Base-by-base conservation (phyloP, 257 asterid species). In the Nicotiana sylvestris region DNA sequence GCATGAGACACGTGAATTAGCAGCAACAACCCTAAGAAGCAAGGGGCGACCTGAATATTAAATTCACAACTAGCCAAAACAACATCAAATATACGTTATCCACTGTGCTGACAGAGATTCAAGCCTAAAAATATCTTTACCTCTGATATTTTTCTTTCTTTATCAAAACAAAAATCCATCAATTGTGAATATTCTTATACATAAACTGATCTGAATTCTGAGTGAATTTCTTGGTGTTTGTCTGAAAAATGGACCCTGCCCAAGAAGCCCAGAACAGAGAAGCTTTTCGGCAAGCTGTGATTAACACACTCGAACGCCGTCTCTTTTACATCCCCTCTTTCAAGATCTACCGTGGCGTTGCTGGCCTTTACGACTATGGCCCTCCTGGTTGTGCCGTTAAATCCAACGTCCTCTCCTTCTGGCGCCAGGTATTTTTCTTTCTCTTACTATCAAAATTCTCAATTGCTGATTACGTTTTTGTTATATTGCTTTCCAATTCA, bases 321-420 rank as follows among this genome's bases (percentile, higher is more conserved):
- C 80, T 91, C 1, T 95, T 95, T 64, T 95, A 89, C 89, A 91
- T 88, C 37, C 97, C 98, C 17, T 92, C 98, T 6, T 95, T 95
- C 90, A 93, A 89, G 84, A 95, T 93, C 88, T 95, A 95, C 85
- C 83, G 98, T 6, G 96, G 98, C 9, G 97, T 95, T 18, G 97
- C 98, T 18, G 98, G 98, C 1, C 89, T 93, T 18, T 93, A 91
- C 66, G 98, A 95, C 66, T 95, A 91, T 80, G 98, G 98, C 11
- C 98, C 98, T 3, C 98, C 98, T 9, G 98, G 98, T 35, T 92
- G 95, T 83, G 89, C 97, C 82, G 94, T 95, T 81, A 93, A 92
- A 85, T 85, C 97, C 4, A 95, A 95, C 67, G 98, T 95, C 88
- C 93, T 95, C 32, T 88, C 97, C 55, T 92, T 89, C 86, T 95